Base-by-base conservation (phyloP, 2,329 filamentous ascomycete genomes). In the Neonectria ditissima region DNA sequence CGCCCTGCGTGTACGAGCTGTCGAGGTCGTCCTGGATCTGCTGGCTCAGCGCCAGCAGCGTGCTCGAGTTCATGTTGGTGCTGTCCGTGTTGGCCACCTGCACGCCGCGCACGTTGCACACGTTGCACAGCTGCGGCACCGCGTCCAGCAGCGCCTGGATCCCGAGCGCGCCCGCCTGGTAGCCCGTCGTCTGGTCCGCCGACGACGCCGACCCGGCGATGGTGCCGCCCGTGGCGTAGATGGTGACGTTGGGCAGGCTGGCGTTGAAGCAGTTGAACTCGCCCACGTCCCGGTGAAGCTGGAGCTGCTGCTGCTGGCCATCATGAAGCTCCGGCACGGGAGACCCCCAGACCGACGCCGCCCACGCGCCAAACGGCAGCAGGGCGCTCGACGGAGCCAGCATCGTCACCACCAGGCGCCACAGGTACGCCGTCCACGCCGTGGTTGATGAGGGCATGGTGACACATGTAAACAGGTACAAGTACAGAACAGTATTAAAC, bases 181-280 rank as follows among this genome's bases (percentile, higher is more conserved):
- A 83, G 10, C 80, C 79, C 2, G 79, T 79, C 0, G 81, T 83
- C 65, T 85, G 82, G 18, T 80, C 81, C 24, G 80, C 81, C 39
- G 79, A 81, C n/a, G 73, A 74, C 1, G 81, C 83, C 62, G 81
- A 80, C 2, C 84, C 85, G 14, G 87, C 87, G 51, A 89, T 89
- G 10, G 87, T 89, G 37, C 87, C 87, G 16, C 86, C 86, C 6
- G 83, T 87, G 6, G 82, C 83, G 66, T 85, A 86, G 65, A 88
- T 85, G 62, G 84, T 87, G 55, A 88, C 77, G 69, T 87, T 87
- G 10, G 84, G 85, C 0, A 87, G 79, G 55, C 59, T 67, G 9
- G 69, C 61, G 52, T 62, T 67, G 69, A 73, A 58, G 62, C 72
- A 74, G 63, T 72, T 66, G 64, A 74, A 74, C 18, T 67, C 69